A percentile compares a stretch with the other conserved stretches of the same genome.
Conservation (phyloP, 495 filamentous ascomycete genomes). For the Trichocladium antarcticum region DNA sequence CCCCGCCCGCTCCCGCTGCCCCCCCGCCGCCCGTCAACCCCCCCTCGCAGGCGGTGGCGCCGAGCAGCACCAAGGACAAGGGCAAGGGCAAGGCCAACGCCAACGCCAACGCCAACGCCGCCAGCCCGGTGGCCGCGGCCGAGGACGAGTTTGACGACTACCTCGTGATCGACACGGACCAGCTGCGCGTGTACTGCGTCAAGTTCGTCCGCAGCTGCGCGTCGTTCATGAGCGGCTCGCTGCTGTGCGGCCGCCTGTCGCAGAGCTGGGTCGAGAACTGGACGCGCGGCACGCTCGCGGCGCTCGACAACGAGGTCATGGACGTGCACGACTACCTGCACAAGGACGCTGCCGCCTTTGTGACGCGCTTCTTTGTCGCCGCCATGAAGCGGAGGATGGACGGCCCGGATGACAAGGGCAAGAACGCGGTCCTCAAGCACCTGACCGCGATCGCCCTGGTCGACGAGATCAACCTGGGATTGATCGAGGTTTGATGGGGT, state of each 20-base stretch:
- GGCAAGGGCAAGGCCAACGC: background rate
- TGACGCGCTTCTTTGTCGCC: background rate
- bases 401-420: background rate
- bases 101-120: background rate
- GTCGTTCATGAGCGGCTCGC: background rate
- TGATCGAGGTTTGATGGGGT: background rate
- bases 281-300: background rate
- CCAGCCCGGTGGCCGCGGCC: background rate
- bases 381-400: background rate
- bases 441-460: background rate
- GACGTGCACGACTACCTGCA: background rate
- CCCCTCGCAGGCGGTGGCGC: too few relatives aligned
- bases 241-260: background rate
- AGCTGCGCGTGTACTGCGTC: background rate
- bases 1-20: too few relatives aligned
- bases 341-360: background rate
- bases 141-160: background rate
- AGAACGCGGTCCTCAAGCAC: background rate
- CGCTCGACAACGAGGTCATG: background rate
- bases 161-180: background rate
- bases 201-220: background rate
- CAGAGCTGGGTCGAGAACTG: background rate
- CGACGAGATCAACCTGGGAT: background rate
- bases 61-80: background rate
- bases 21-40: too few relatives aligned